These are phyloP conservation scores for Aspergillus alliaceus DNA, from an alignment of 2,329 filamentous ascomycete species.

Conservation along the genomic window DNA sequence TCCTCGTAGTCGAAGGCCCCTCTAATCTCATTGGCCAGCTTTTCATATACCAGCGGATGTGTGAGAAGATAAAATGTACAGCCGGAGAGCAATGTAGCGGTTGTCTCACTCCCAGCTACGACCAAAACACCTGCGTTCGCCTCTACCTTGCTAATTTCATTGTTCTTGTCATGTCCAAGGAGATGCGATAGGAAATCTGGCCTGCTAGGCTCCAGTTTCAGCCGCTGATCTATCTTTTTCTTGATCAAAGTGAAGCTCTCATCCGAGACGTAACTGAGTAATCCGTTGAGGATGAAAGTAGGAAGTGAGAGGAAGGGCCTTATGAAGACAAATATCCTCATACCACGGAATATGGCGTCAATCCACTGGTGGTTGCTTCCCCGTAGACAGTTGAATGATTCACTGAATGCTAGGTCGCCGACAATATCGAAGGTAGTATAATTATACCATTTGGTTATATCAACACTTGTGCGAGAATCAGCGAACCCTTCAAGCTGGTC, in stretches of 20 bases:
- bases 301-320: too few relatives aligned
- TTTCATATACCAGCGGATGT: background rate
- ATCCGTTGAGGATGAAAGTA: too few relatives aligned
- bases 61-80: background rate
- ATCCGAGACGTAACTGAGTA: too few relatives aligned
- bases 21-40: constrained; percentile 19
- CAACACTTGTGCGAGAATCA: background rate
- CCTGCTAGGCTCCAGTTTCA: too few relatives aligned
- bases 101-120: background rate
- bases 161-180: too few relatives aligned
- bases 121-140: background rate
- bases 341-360: background rate
- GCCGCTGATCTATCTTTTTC: too few relatives aligned
- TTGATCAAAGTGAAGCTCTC: too few relatives aligned
- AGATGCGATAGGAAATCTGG: too few relatives aligned
- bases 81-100: background rate
- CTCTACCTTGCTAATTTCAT: too few relatives aligned
- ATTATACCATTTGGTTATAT: background rate
- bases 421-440: background rate
- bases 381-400: background rate
- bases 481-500: background rate
- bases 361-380: background rate
- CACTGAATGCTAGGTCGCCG: background rate
- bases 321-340: background rate
- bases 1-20: constrained; percentile 17